Conservation (phyloP, 331 rosid genomes). For the Malus hybrid region DNA sequence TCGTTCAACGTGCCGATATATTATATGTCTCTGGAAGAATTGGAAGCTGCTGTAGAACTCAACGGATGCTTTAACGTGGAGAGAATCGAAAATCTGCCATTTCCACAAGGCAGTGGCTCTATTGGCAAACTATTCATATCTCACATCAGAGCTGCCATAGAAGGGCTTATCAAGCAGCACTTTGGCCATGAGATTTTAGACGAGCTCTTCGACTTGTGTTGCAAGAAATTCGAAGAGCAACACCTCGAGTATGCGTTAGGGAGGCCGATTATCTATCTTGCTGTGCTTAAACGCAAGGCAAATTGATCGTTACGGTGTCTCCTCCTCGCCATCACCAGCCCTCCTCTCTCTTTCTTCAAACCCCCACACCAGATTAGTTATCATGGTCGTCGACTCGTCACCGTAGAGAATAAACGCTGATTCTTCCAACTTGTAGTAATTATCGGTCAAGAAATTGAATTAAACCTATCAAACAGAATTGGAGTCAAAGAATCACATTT, state of each 20-base stretch:
- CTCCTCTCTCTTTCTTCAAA: too few relatives aligned
- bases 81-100: neutral
- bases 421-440: too few relatives aligned
- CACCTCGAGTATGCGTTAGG: neutral
- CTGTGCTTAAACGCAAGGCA: conserved; percentile 4
- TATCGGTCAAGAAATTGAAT: too few relatives aligned
- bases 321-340: too few relatives aligned
- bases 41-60: conserved; percentile 1
- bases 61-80: conserved; percentile 11
- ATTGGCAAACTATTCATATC: neutral
- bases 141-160: neutral
- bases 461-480: too few relatives aligned
- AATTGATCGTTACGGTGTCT: neutral
- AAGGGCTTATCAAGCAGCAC: neutral
- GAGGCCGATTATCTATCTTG: neutral
- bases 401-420: too few relatives aligned
- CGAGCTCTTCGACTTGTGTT: conserved; percentile 3
- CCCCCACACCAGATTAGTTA: too few relatives aligned
- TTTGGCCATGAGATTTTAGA: conserved; percentile 13
- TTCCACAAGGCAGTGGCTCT: neutral
- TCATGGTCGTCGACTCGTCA: too few relatives aligned
- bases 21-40: neutral
- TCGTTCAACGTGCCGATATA: neutral
- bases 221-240: conserved; percentile 1
- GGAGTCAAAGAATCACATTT: too few relatives aligned